Conservation (phyloP, 495 filamentous ascomycete species). For the Gamarada debralockiae region DNA sequence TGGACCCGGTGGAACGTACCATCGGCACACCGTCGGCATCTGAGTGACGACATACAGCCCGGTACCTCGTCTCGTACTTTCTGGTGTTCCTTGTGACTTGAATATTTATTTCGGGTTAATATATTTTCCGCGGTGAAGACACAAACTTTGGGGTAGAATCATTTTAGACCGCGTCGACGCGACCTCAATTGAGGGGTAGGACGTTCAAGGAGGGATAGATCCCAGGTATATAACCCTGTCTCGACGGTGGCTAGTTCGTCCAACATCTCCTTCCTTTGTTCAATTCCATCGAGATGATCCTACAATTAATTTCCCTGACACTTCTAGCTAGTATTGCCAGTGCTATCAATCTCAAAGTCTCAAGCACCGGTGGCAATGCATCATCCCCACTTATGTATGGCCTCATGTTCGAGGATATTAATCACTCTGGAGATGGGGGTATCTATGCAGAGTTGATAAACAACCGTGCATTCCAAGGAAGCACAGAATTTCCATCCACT, state of each 20-base stretch:
- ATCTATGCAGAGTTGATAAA: conserved; percentile 56
- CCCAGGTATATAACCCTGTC: neutral
- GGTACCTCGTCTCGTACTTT: neutral
- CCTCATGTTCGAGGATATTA: conserved; percentile 51
- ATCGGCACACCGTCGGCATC: neutral
- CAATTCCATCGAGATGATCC: neutral
- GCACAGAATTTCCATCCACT: conserved; percentile 37
- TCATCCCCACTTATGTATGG: conserved; percentile 53
- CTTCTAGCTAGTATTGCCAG: conserved; percentile 4
- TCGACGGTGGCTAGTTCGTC: neutral
- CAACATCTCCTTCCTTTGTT: neutral
- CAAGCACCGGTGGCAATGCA: conserved; percentile 45
- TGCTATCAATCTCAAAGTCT: conserved; percentile 31
- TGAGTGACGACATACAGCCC: neutral
- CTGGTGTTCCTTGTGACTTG: neutral
- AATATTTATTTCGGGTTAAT: neutral
- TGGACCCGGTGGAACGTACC: neutral
- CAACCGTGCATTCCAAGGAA: conserved; percentile 59
- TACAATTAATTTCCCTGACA: neutral
- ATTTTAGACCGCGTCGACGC: neutral
- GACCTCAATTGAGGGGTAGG: neutral
- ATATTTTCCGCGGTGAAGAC: neutral
- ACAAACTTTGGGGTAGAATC: neutral
- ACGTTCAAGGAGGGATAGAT: neutral
- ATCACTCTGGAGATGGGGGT: conserved; percentile 46